Evolutionary conservation across 768 basidiomycete species (phyloP).

Genomic region (Nidula microcarpa): DNA sequence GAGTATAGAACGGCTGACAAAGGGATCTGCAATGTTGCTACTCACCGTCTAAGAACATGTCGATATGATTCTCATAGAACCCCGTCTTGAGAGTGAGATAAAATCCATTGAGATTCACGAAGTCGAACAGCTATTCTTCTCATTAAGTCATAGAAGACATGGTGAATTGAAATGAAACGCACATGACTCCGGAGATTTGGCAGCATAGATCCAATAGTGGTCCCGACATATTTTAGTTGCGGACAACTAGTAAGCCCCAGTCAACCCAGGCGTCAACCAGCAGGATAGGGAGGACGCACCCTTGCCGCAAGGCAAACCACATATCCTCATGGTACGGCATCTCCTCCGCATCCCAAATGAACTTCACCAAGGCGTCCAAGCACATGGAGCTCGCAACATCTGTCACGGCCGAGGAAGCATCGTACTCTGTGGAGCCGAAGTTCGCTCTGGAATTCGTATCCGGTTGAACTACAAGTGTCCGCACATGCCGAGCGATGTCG

Average conservation of each 20-base stretch:
- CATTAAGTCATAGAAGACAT: background rate
- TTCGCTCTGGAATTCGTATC: slow-evolving; percentile 18
- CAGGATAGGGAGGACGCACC: slow-evolving; percentile 33
- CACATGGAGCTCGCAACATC: slow-evolving; percentile 40
- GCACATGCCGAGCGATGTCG: slow-evolving; percentile 66
- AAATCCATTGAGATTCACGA: slow-evolving; percentile 60
- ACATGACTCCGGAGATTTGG: slow-evolving; percentile 63
- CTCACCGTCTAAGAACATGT: slow-evolving; percentile 55
- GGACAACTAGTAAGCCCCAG: slow-evolving; percentile 51
- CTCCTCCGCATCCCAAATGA: slow-evolving; percentile 73
- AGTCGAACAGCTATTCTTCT: slow-evolving; percentile 59
- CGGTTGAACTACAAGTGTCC: slow-evolving; percentile 50
- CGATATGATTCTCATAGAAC: slow-evolving; percentile 62
- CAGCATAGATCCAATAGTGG: slow-evolving; percentile 57
- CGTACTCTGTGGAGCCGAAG: slow-evolving; percentile 21
- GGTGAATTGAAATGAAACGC: slow-evolving; percentile 17
- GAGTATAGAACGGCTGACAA: too few relatives aligned
- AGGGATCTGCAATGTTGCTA: background rate
- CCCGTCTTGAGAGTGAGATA: slow-evolving; percentile 54
- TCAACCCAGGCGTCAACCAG: slow-evolving; percentile 1
- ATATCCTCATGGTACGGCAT: slow-evolving; percentile 66
- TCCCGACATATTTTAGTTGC: slow-evolving; percentile 57
- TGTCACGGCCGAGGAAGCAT: slow-evolving; percentile 50
- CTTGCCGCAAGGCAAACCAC: slow-evolving; percentile 71
- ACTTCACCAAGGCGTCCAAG: slow-evolving; percentile 63